Evolutionary conservation across 257 asterid genomes (phyloP).

Genomic region (Przewalskia tangutica): DNA sequence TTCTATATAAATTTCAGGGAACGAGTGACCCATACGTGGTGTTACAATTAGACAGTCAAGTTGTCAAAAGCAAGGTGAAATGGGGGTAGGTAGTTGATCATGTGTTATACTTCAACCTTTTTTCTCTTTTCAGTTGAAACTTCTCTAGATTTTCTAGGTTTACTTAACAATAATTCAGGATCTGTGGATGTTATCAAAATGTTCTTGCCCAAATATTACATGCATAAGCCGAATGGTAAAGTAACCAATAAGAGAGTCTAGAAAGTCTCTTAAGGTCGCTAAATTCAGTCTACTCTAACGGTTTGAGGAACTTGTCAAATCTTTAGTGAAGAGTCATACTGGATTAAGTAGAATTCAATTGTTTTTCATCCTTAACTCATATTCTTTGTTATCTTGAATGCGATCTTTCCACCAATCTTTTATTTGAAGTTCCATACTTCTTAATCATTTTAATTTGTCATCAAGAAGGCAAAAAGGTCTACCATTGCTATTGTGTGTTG

Average conservation of each 20-base stretch:
- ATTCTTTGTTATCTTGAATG: neutral
- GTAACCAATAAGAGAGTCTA: neutral
- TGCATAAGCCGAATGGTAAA: neutral
- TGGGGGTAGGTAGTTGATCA: slow-evolving; percentile 73
- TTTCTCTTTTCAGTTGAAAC: neutral
- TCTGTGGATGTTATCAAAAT: neutral
- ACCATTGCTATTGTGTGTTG: neutral
- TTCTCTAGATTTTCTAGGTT: neutral
- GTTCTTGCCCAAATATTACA: neutral
- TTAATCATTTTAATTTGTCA: neutral
- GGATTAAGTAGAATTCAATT: neutral
- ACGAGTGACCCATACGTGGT: slow-evolving; percentile 97
- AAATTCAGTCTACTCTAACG: neutral
- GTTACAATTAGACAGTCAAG: slow-evolving; percentile 68
- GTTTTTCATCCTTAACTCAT: neutral
- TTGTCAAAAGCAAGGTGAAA: slow-evolving; percentile 73
- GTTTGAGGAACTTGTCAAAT: neutral
- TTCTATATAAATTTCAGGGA: slow-evolving; percentile 43
- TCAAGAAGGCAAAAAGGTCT: neutral
- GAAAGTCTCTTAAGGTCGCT: neutral
- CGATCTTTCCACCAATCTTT: neutral
- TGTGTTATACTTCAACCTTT: neutral
- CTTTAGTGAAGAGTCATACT: neutral
- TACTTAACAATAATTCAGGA: neutral
- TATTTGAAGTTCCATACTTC: neutral